Evolutionary conservation across 1,284 basidiomycete genomes (phyloP).

Genomic region (Tylopilus sp.): DNA sequence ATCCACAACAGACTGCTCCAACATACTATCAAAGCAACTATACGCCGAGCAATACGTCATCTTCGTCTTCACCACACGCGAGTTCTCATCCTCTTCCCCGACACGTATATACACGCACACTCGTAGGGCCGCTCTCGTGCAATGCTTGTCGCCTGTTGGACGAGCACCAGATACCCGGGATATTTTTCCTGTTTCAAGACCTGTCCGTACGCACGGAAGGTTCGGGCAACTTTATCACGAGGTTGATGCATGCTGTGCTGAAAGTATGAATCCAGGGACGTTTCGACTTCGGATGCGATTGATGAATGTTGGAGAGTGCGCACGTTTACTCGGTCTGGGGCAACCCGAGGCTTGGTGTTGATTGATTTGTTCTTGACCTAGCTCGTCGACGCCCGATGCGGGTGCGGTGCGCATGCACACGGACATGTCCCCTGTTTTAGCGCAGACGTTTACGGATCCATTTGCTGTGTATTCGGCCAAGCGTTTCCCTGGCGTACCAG

Average conservation of each 20-base stretch:
- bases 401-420: slow-evolving; percentile 62
- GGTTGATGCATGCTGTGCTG: slow-evolving; percentile 21
- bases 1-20: slow-evolving; percentile 30
- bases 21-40: slow-evolving; percentile 28
- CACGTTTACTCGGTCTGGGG: slow-evolving; percentile 18
- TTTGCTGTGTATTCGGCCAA: slow-evolving; percentile 92
- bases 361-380: slow-evolving; percentile 34
- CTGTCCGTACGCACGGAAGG: slow-evolving; percentile 84
- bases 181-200: slow-evolving; percentile 87
- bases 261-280: slow-evolving; percentile 43
- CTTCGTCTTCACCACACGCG: slow-evolving; percentile 34
- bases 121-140: slow-evolving; percentile 82
- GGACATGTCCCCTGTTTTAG: slow-evolving; percentile 66
- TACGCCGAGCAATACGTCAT: slow-evolving; percentile 28
- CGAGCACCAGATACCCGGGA: slow-evolving; percentile 75
- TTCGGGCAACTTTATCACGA: slow-evolving; percentile 33
- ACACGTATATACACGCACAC: slow-evolving; percentile 75
- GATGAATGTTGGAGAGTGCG: slow-evolving; percentile 83
- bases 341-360: slow-evolving; percentile 20
- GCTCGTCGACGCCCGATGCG: slow-evolving; percentile 66
- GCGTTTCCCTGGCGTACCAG: slow-evolving; percentile 87
- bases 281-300: slow-evolving; percentile 76
- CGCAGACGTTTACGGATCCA: slow-evolving; percentile 78
- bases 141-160: slow-evolving; percentile 79
- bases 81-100: slow-evolving; percentile 46